Evolutionary conservation across 331 rosid genomes (phyloP).

Genomic region (Spiraea crenata): DNA sequence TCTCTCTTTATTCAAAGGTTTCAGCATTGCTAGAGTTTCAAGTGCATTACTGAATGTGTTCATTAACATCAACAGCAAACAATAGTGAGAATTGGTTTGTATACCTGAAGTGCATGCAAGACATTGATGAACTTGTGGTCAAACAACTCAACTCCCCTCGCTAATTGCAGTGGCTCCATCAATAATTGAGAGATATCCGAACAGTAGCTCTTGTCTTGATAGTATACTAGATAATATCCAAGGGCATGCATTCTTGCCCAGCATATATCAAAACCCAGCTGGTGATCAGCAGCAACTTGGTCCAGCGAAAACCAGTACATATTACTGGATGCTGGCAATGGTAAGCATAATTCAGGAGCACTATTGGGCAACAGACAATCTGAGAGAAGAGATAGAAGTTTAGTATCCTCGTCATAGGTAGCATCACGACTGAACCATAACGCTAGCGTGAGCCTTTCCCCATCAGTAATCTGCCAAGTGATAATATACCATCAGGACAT

Average conservation of each 20-base stretch:
- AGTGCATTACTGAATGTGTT: slow-evolving; percentile 1
- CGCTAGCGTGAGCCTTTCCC: slow-evolving; percentile 92
- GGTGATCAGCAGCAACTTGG: slow-evolving; percentile 47
- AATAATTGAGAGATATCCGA: slow-evolving; percentile 50
- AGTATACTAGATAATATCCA: slow-evolving; percentile 56
- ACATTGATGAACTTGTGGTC: slow-evolving; percentile 58
- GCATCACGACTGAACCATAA: slow-evolving; percentile 87
- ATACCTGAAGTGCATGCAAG: slow-evolving; percentile 93
- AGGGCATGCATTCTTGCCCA: slow-evolving; percentile 77
- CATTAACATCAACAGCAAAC: not conserved
- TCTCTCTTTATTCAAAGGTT: not conserved
- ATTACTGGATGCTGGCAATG: slow-evolving; percentile 73
- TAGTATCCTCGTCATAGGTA: slow-evolving; percentile 80
- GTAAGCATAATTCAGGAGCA: slow-evolving; percentile 43
- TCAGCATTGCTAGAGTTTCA: not conserved
- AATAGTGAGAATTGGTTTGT: slow-evolving; percentile 14
- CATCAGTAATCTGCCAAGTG: slow-evolving; percentile 62
- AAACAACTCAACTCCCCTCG: slow-evolving; percentile 52
- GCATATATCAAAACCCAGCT: slow-evolving; percentile 71
- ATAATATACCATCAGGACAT: slow-evolving; percentile 29
- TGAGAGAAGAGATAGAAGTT: slow-evolving; percentile 71
- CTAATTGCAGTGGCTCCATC: slow-evolving; percentile 48
- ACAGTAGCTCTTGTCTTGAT: slow-evolving; percentile 32
- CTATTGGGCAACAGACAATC: slow-evolving; percentile 37
- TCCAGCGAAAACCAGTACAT: slow-evolving; percentile 85